Evolutionary conservation across 2,329 filamentous ascomycete genomes (phyloP).

Genomic region (Monosporascus cannonballus): DNA sequence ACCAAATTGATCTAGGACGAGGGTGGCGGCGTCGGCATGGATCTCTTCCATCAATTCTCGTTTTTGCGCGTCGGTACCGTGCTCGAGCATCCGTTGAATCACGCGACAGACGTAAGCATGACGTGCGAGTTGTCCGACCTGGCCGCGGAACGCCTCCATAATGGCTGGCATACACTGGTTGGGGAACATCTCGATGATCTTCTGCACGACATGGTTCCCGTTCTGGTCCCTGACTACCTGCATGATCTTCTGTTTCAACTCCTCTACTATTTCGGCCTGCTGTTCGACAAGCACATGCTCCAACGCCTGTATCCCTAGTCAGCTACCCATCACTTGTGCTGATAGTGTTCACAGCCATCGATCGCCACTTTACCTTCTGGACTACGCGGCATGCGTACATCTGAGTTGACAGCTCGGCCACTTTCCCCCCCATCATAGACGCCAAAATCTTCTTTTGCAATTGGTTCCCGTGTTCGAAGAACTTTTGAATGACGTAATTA

Average conservation of each 20-base stretch:
- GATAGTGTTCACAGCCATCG: background rate
- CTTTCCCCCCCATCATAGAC: slow-evolving; percentile 79
- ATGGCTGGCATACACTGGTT: slow-evolving; percentile 78
- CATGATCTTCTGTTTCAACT: slow-evolving; percentile 71
- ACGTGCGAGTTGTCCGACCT: slow-evolving; percentile 66
- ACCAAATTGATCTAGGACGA: slow-evolving; percentile 84
- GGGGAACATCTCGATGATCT: slow-evolving; percentile 77
- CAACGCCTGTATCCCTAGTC: slow-evolving; percentile 56
- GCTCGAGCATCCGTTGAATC: slow-evolving; percentile 84
- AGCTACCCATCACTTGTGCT: slow-evolving; percentile 6
- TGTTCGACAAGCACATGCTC: slow-evolving; percentile 90
- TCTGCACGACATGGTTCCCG: slow-evolving; percentile 95
- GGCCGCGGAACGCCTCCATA: slow-evolving; percentile 70
- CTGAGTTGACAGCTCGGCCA: slow-evolving; percentile 72
- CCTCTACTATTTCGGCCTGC: slow-evolving; percentile 75
- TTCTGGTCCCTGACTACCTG: slow-evolving; percentile 80
- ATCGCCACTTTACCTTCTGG: slow-evolving; percentile 63
- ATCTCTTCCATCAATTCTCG: slow-evolving; percentile 71
- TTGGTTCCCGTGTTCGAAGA: slow-evolving; percentile 94
- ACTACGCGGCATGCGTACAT: slow-evolving; percentile 95
- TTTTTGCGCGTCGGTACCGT: slow-evolving; percentile 67
- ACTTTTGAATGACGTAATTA: slow-evolving; percentile 97
- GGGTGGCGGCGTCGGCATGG: slow-evolving; percentile 60
- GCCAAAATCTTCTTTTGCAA: slow-evolving; percentile 85
- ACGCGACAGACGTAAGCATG: slow-evolving; percentile 89